phyloP scores from a whole-genome alignment of 2,329 filamentous ascomycete genomes.

The Fusarium oxysporum region DNA sequence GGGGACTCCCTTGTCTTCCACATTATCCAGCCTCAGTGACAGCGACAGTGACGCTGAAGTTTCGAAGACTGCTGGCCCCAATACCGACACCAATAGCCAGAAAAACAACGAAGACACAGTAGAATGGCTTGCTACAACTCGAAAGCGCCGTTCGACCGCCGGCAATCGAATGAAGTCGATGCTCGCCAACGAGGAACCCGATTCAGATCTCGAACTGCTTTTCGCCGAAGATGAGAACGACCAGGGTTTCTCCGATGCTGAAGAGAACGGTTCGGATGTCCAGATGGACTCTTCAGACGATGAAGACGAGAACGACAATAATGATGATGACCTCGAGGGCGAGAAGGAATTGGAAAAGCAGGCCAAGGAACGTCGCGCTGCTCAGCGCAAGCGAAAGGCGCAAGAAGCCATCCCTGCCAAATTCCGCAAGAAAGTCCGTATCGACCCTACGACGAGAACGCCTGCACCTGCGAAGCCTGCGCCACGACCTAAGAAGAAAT shows the following conservation, averaged over 20 bases:
- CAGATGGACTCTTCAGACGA: conserved; percentile 88
- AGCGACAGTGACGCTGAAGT: conserved; percentile 48
- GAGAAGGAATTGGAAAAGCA: conserved; percentile 87
- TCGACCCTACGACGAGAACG: conserved; percentile 63
- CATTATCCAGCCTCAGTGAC: conserved; percentile 46
- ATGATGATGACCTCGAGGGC: conserved; percentile 79
- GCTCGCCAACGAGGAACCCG: conserved; percentile 78
- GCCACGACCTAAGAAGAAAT: conserved; percentile 69
- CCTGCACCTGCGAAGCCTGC: conserved; percentile 54
- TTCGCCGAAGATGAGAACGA: conserved; percentile 80
- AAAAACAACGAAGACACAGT: conserved; percentile 54
- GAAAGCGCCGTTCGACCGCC: conserved; percentile 81
- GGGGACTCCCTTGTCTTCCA: conserved; percentile 50
- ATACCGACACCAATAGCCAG: conserved; percentile 52
- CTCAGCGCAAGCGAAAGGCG: conserved; percentile 82
- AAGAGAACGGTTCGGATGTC: conserved; percentile 77
- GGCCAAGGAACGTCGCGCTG: conserved; percentile 74
- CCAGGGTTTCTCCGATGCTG: conserved; percentile 76
- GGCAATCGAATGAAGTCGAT: conserved; percentile 86
- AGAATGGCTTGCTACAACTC: conserved; percentile 79
- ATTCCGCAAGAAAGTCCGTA: conserved; percentile 81
- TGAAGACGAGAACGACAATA: conserved; percentile 78
- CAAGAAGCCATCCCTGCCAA: conserved; percentile 78
- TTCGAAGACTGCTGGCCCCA: conserved; percentile 45
- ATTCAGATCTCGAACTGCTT: conserved; percentile 76